Evolutionary conservation across 805 yeast genomes (phyloP), one percentile per base, ranked within the genome.

Genomic region (Metschnikowia kunwiensis): DNA sequence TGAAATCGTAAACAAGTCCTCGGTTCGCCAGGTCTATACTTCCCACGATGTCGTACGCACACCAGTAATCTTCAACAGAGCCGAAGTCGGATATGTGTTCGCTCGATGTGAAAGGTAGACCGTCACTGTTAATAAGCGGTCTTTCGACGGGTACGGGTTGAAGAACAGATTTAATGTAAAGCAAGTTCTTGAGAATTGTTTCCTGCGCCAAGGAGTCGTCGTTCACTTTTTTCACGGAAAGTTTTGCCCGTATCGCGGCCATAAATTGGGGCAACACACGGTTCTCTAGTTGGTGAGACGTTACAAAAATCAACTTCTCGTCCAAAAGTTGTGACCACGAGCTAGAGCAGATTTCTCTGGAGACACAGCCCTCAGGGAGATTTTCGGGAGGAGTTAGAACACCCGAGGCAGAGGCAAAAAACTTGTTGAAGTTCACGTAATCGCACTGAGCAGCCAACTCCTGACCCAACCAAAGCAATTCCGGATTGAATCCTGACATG

Each of bases 261-360:
- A 40, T 37, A 37, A 58, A 52, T 3, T 34, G 47, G 11, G 45
- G 36, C 15, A 48, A 37, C 14, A 50, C 23, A 49, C 55, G 54
- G 27, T 59, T 60, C 31, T 63, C 63, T n/a, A 62, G 46, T 40
- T 64, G 70, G 40, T 61, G 65, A 3, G 59, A 44, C 4, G 69
- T 61, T 6, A 59, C 52, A 37, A 60, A 64, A 7, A 61, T 23
- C 19, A 64, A 42, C 24, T 50, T 54, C 30, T 62, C 61, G 2
- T 18, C 38, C 15, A 50, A 62, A 2, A 60, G 27, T 40, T 63
- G 69, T 5, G 58, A 64, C 68, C 68, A 63, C 10, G 68, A 61
- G 11, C 65, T 44, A 9, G 68, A 61, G 40, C 70, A 64, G 7
- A 64, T 34, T 37, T 64, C 69, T 5, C 47, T 42, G 4, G 68